These are phyloP conservation scores for Phytophthora lateralis DNA, from an alignment of 352 stramenopile species.

Conservation along the genomic window DNA sequence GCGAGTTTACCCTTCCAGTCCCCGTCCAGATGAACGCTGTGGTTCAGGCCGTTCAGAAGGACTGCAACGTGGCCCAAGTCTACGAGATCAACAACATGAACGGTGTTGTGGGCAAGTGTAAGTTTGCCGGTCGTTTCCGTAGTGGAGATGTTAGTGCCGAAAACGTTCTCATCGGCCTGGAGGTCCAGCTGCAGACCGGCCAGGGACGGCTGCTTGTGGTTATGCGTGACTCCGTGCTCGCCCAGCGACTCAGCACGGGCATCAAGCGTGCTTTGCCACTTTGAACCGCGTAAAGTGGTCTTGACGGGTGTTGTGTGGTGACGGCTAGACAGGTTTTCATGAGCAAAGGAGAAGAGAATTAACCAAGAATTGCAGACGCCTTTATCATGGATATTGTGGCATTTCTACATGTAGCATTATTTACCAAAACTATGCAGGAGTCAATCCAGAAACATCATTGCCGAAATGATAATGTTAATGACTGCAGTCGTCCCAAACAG, in stretches of 20 bases:
- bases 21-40: slow-evolving; percentile 59
- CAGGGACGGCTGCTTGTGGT: slow-evolving; percentile 70
- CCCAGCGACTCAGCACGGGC: slow-evolving; percentile 51
- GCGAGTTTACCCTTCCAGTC: slow-evolving; percentile 54
- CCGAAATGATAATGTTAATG: slow-evolving; percentile 43
- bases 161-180: slow-evolving; percentile 60
- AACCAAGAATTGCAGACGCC: slow-evolving; percentile 7
- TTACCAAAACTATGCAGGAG: neutral
- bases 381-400: neutral
- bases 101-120: slow-evolving; percentile 60
- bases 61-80: slow-evolving; percentile 72
- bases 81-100: slow-evolving; percentile 84
- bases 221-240: slow-evolving; percentile 56
- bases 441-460: slow-evolving; percentile 41
- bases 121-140: slow-evolving; percentile 69
- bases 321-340: neutral
- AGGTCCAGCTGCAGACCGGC: slow-evolving; percentile 67
- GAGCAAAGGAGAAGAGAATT: neutral
- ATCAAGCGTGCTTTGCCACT: slow-evolving; percentile 57
- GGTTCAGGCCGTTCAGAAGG: slow-evolving; percentile 53
- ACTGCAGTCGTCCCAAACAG: slow-evolving; percentile 37
- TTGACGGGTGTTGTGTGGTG: neutral
- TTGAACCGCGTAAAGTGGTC: slow-evolving; percentile 14
- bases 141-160: slow-evolving; percentile 44
- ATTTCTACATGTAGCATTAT: neutral